A percentile compares a stretch with the other conserved stretches of the same genome.
Conservation (phyloP, 441 rosid species). For the Theobroma grandiflorum region DNA sequence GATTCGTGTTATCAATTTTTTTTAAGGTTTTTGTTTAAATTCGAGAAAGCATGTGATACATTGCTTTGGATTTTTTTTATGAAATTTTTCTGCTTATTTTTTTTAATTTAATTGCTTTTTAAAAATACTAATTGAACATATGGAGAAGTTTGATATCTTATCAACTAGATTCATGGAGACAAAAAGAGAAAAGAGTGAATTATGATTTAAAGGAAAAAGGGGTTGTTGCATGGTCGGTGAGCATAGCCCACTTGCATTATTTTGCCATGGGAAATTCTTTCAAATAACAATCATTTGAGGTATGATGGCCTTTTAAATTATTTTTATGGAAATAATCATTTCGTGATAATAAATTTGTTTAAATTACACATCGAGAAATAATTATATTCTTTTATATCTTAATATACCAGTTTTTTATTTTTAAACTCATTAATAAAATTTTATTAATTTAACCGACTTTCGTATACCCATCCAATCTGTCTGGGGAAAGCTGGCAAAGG, state of each 20-base stretch:
- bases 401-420: too few species aligned
- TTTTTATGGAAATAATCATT: too few species aligned
- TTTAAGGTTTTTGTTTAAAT: conserved; percentile 13
- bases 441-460: too few species aligned
- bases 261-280: conserved; percentile 20
- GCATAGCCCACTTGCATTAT: conserved; percentile 13
- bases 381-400: too few species aligned
- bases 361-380: too few species aligned
- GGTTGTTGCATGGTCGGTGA: conserved; percentile 17
- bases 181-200: conserved; percentile 22
- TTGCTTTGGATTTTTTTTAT: background rate
- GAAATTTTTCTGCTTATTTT: background rate
- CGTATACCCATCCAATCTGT: too few species aligned
- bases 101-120: background rate
- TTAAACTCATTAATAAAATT: too few species aligned
- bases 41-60: conserved; percentile 1
- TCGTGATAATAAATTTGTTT: too few species aligned
- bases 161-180: conserved; percentile 30
- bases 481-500: background rate
- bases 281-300: conserved; percentile 17
- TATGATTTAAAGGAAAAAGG: background rate
- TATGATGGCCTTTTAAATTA: background rate
- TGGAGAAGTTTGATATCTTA: conserved; percentile 10
- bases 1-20: background rate
- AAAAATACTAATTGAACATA: background rate